These are phyloP conservation scores for Sedum album DNA, from an alignment of 164 flowering plant species.

Conservation along the genomic window DNA sequence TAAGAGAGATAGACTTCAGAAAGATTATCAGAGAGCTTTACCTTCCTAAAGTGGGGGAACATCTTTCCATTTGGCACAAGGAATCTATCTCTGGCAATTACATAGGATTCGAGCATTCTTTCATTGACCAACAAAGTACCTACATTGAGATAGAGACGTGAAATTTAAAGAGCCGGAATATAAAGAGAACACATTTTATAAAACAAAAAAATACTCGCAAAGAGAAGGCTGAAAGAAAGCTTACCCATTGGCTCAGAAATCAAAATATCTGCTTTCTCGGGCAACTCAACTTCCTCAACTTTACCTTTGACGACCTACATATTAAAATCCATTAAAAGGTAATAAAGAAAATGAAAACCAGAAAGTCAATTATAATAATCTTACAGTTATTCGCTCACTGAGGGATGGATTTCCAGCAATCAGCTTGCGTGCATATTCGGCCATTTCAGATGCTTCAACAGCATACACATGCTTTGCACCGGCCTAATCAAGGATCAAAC, in stretches of 20 bases:
- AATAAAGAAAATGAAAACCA: background rate
- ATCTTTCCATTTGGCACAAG: slow-evolving; percentile 83
- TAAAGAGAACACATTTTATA: background rate
- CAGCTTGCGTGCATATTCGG: slow-evolving; percentile 83
- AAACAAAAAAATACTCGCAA: background rate
- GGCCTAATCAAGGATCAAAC: slow-evolving; percentile 38
- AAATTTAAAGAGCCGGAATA: background rate
- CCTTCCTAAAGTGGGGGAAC: slow-evolving; percentile 96
- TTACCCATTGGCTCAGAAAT: slow-evolving; percentile 99
- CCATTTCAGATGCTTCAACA: slow-evolving; percentile 99
- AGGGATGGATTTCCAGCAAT: slow-evolving; percentile 85
- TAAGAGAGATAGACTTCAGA: background rate
- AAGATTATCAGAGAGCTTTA: slow-evolving; percentile 15
- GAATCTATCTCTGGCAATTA: slow-evolving; percentile 94
- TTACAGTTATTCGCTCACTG: slow-evolving; percentile 68
- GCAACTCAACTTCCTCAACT: slow-evolving; percentile 94
- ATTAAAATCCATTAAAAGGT: slow-evolving; percentile 3
- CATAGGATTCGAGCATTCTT: slow-evolving; percentile 97
- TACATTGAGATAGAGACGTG: slow-evolving; percentile 18
- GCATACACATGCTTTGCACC: slow-evolving; percentile 99
- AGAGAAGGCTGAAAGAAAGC: slow-evolving; percentile 2
- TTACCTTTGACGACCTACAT: slow-evolving; percentile 79
- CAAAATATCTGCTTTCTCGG: slow-evolving; percentile 96
- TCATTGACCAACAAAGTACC: slow-evolving; percentile 94
- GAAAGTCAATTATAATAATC: slow-evolving; percentile 8